These are phyloP conservation scores for Verticillium zaregamsianum DNA, from an alignment of 2,329 filamentous ascomycete species.

Conservation along the genomic window DNA sequence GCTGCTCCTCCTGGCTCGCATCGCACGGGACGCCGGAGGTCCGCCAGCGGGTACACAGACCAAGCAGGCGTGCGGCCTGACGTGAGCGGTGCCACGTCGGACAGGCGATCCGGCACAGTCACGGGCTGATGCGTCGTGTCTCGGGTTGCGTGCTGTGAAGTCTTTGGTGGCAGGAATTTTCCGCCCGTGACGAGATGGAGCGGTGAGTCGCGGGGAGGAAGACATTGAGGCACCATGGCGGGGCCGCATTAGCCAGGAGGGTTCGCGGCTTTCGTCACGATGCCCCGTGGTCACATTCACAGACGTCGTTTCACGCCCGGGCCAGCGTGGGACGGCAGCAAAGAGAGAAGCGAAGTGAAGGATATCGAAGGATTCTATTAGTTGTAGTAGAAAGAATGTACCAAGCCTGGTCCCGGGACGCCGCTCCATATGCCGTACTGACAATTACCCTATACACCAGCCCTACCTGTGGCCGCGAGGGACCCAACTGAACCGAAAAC, in stretches of 20 bases:
- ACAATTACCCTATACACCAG: neutral
- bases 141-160: neutral
- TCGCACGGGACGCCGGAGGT: too few species aligned
- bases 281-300: too few species aligned
- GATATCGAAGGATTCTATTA: constrained; percentile 22
- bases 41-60: neutral
- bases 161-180: neutral
- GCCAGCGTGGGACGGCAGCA: neutral
- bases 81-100: neutral
- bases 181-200: neutral
- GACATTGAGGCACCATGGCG: neutral
- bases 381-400: constrained; percentile 14
- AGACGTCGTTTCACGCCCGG: too few species aligned
- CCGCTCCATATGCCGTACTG: neutral
- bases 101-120: neutral
- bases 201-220: neutral
- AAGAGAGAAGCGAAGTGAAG: constrained; percentile 1
- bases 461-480: neutral
- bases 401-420: neutral
- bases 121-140: neutral
- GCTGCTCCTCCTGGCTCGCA: too few species aligned
- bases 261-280: too few species aligned
- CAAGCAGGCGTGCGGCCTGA: neutral
- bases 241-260: too few species aligned
- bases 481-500: neutral